Base-by-base conservation (phyloP, 768 basidiomycete species). In the Termitomyces sp. region DNA sequence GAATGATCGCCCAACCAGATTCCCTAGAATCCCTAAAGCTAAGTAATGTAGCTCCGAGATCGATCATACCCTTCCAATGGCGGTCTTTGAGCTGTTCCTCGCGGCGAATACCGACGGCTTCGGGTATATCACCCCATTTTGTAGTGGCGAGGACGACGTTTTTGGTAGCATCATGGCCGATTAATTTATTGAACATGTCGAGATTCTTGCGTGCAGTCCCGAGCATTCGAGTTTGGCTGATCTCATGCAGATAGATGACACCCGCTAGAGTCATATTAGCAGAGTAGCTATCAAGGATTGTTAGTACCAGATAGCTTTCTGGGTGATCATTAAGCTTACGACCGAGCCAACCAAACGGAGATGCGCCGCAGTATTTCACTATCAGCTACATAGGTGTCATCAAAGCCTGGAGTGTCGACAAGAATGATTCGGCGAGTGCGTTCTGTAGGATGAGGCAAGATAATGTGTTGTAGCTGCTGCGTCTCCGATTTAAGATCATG, bases 191-290 rank as follows among this genome's bases (percentile, higher is more conserved):
- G 43, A 68, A 55, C 30, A 55, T 58, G 19, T 63, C 53, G 7
- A 69, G 50, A 34, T 67, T 60, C 21, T 58, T 56, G n/a, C 60
- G 58, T 9, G 65, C 61, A 17, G 66, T 64, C 28, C 63, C 58
- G 8, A 56, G 60, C 50, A 61, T 62, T 23, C 60, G 47, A 62
- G 61, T 64, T 60, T 65, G 51, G 44, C 55, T 61, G 41, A 63
- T 63, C 19, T 60, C 59, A 47, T 61, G 59, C 42, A 63, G 50
- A 39, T 63, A 63, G 32, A 63, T 56, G 50, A 63, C 57, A 14
- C 59, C 62, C 19, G 57, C 52, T 11, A 63, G 40, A 35, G 34
- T 57, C 52, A 59, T 58, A 42, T 63, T 61, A 7, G 53, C 56
- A 30, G 42, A 54, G 23, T 61, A 61, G n/a, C 59, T 61, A 53